A percentile compares a stretch with the other conserved stretches of the same genome.
phyloP scores from a whole-genome alignment of 2,329 filamentous ascomycete genomes.

The Aspergillus japonicus region DNA sequence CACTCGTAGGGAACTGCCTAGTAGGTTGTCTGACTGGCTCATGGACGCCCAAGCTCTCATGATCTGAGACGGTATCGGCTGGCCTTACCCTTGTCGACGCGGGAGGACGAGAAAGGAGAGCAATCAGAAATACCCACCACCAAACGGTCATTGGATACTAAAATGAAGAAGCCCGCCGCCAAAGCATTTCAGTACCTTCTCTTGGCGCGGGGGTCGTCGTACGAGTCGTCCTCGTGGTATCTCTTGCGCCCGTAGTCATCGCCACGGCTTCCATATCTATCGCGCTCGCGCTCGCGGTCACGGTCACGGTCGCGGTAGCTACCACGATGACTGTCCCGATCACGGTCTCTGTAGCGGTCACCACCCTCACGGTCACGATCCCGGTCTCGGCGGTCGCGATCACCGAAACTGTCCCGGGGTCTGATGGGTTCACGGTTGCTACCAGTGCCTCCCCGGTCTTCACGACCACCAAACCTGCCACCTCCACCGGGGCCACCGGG shows the following conservation, averaged over 20 bases:
- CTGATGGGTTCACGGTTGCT: constrained; percentile 84
- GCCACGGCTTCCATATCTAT: constrained; percentile 46
- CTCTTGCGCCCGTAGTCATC: constrained; percentile 62
- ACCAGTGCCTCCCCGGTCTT: constrained; percentile 60
- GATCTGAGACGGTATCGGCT: not conserved
- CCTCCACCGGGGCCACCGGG: constrained; percentile 45
- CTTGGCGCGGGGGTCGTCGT: constrained; percentile 70
- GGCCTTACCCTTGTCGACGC: constrained; percentile 39
- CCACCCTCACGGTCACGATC: constrained; percentile 54
- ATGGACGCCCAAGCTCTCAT: not conserved
- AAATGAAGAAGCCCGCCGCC: constrained; percentile 15
- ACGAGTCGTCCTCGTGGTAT: constrained; percentile 72
- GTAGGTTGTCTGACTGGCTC: constrained; percentile 4
- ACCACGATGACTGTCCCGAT: constrained; percentile 53
- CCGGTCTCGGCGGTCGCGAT: constrained; percentile 44
- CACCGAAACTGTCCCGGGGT: constrained; percentile 60
- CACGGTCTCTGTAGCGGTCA: constrained; percentile 52
- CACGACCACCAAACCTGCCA: constrained; percentile 52
- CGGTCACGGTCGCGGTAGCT: constrained; percentile 39
- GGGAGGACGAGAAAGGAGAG: constrained; percentile 28
- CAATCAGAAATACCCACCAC: constrained; percentile 46
- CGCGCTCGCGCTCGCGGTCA: constrained; percentile 52
- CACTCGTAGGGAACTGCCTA: constrained; percentile 20
- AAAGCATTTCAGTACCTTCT: constrained; percentile 54
- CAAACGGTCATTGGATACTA: constrained; percentile 33